Evolutionary conservation across 2,329 filamentous ascomycete species (phyloP).

Genomic region (Sporothrix brasiliensis): DNA sequence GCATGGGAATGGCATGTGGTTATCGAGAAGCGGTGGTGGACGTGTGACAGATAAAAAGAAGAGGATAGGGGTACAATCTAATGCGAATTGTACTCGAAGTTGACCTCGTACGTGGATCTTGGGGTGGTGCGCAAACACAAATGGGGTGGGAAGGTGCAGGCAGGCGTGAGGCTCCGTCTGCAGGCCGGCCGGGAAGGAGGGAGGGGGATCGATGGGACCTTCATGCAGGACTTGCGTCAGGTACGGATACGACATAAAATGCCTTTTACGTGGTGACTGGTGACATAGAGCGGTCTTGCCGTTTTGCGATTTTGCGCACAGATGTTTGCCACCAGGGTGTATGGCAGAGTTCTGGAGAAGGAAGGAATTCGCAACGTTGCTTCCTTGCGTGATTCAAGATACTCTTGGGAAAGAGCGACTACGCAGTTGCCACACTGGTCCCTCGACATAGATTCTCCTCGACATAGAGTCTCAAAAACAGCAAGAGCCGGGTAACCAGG

Average conservation of each 20-base stretch:
- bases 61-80: background rate
- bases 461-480: background rate
- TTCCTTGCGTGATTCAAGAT: background rate
- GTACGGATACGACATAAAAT: constrained; percentile 21
- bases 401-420: background rate
- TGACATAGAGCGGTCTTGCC: constrained; percentile 9
- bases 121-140: background rate
- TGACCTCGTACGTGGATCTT: constrained; percentile 10
- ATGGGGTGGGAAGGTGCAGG: constrained; percentile 2
- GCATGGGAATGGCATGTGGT: background rate
- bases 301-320: constrained; percentile 2
- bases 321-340: background rate
- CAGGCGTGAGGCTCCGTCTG: constrained; percentile 24
- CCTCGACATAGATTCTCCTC: too few relatives aligned
- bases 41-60: background rate
- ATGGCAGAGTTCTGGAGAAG: background rate
- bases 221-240: constrained; percentile 22
- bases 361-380: constrained; percentile 16
- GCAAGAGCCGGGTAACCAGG: constrained; percentile 11
- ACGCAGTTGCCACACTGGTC: background rate
- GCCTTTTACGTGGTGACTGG: background rate
- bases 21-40: constrained; percentile 10
- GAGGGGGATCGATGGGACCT: background rate
- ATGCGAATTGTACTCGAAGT: background rate
- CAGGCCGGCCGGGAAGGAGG: constrained; percentile 12